Evolutionary conservation across 1,284 basidiomycete species (phyloP), one percentile per base, ranked within the genome.

Genomic region (Fomitopsis betulina): DNA sequence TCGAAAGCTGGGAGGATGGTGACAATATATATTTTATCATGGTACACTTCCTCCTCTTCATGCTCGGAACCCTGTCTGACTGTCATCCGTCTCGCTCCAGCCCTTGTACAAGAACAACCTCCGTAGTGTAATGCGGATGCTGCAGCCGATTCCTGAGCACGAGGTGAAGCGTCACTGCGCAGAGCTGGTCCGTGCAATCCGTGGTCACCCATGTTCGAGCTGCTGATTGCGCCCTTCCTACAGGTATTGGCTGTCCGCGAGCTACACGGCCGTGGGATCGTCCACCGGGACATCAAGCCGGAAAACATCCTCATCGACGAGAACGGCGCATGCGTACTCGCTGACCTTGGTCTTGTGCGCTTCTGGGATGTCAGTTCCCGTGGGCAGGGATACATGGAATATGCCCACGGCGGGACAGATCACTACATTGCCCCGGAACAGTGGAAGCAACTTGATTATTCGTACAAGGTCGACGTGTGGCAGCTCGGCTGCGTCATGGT

Each of bases 291-390:
- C 65, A 73, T 86, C 58, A 86, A 86, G 68, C 83, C 84, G 2
- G 82, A 83, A 59, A 86, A 86, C 71, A 83, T 86, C 62, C 73
- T 86, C 57, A 76, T 86, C 57, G 82, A 84, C 64, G 79, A 79
- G 19, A 81, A 80, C 1, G 84, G 84, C 8, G 82, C 84, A 68
- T 78, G 84, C 50, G 81, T 83, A 82, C 69, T 75, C 83, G 45
- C 80, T 74, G 45, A 68, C 51, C 66, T 64, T 30, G 67, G 67
- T 15, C 49, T 68, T n/a, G 19, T 15, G 9, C 30, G 12, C 27
- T 27, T 17, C 23, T 15, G 42, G 27, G 15, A 15, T 3, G 40
- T 9, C n/a, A 9, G 10, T 9, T 27, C 25, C 25, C 54, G 12
- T 12, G 15, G 8, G 13, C 21, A 2, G 9, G 27, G n/a, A n/a